Evolutionary conservation across 169 alveolate genomes (phyloP), one percentile per base, ranked within the genome.

Genomic region (Neospora caninum): DNA sequence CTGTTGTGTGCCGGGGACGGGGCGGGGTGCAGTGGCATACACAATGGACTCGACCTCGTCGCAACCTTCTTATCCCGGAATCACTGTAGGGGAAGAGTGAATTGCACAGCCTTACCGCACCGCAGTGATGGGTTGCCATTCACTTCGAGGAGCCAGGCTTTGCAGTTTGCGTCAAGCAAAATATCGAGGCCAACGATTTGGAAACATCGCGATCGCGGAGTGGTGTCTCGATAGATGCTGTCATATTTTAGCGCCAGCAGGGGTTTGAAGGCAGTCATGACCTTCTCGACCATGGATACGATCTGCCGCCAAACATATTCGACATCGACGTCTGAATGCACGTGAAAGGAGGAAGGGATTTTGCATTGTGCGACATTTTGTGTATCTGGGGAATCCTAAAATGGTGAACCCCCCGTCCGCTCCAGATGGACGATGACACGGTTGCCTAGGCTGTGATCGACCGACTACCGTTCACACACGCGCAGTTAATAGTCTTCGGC

Each of bases 81-180:
- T 49, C 16, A 49, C 0, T 49, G 58, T 22, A 49, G n/a, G n/a
- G n/a, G 58, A 49, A 49, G 58, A 49, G 27, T 49, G 58, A 49
- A 49, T 49, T 49, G 9, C 27, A 22, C 42, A 29, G 0, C 41
- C 89, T 38, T 42, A 67, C 95, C 97, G 58, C 93, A 91, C 58
- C 97, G 96, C 64, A 98, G 96, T 64, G 98, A 97, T 34, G 99
- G 99, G 87, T 98, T 98, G 25, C 98, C 95, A 96, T 98, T 98
- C 25, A 98, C 98, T 95, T 99, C 99, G 92, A 99, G 95, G 42
- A 99, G 95, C 99, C 99, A 98, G 80, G 99, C 99, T 93, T 98
- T 98, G 43, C 98, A 98, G 38, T 97, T 96, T 41, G 94, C 94
- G 92, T 98, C 99, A 54, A 99, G 96, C 38, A 99, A 93, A 34